These are phyloP conservation scores for Trichosporon asahii DNA, from an alignment of 1,284 basidiomycete species.

Conservation along the genomic window DNA sequence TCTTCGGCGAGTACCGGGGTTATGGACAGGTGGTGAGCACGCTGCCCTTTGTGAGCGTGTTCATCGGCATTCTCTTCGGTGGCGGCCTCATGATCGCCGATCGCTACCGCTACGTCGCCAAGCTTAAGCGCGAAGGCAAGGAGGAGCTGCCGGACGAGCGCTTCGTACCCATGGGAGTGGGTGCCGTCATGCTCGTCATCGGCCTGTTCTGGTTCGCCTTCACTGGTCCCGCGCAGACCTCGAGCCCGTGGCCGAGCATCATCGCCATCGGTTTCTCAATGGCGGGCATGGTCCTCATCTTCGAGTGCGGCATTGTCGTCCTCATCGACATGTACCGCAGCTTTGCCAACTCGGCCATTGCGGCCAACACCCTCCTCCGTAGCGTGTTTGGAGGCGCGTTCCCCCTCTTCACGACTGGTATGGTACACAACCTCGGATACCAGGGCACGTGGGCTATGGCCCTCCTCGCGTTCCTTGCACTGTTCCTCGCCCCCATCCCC, in stretches of 20 bases:
- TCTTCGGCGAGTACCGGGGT: conserved; percentile 28
- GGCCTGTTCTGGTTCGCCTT: conserved; percentile 33
- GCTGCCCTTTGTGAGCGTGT: conserved; percentile 23
- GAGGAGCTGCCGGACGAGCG: conserved; percentile 25
- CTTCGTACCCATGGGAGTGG: conserved; percentile 27
- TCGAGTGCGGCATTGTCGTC: conserved; percentile 26
- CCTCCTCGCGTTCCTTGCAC: conserved; percentile 20
- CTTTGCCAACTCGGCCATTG: conserved; percentile 30
- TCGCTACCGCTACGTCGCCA: conserved; percentile 23
- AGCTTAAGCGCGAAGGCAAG: background rate
- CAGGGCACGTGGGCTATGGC: conserved; percentile 24
- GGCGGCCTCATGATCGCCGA: conserved; percentile 26
- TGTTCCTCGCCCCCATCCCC: conserved; percentile 24
- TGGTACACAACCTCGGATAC: conserved; percentile 29
- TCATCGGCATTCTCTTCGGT: conserved; percentile 27
- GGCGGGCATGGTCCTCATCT: conserved; percentile 29
- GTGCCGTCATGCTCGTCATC: conserved; percentile 21
- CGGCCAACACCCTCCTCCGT: conserved; percentile 29
- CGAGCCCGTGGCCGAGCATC: conserved; percentile 25
- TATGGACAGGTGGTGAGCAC: conserved; percentile 10
- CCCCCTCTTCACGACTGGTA: conserved; percentile 28
- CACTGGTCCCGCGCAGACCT: conserved; percentile 26
- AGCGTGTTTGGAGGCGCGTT: conserved; percentile 25
- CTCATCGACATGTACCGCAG: conserved; percentile 27
- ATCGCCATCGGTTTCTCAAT: conserved; percentile 26